Percentiles rank a stretch among this genome's conserved stretches.
phyloP scores from a whole-genome alignment of 306 rosid species.

The Pterocarpus santalinus region DNA sequence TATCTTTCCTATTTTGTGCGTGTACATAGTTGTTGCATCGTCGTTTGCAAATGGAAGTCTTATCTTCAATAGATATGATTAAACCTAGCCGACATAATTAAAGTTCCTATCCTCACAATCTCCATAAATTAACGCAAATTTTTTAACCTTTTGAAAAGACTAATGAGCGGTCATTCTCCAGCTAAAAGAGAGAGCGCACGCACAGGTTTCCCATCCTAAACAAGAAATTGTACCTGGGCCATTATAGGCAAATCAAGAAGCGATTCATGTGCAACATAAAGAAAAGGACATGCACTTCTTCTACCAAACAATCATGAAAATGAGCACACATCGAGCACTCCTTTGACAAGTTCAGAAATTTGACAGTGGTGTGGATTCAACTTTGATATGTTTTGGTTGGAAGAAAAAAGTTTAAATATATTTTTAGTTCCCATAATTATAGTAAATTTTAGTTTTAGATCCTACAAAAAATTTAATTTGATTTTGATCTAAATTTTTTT shows the following conservation, averaged over 20 bases:
- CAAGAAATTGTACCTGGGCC: slow-evolving; percentile 20
- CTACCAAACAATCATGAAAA: slow-evolving; percentile 1
- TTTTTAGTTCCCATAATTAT: no score
- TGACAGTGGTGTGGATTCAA: not conserved
- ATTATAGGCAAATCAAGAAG: not conserved
- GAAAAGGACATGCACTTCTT: slow-evolving; percentile 31
- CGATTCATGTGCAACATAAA: not conserved
- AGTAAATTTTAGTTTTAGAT: no score
- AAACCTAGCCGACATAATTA: not conserved
- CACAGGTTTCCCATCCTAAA: not conserved
- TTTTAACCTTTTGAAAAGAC: not conserved
- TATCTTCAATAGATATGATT: slow-evolving; percentile 12
- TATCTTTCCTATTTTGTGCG: not conserved
- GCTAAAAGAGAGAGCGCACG: not conserved
- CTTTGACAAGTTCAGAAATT: not conserved
- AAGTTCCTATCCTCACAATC: not conserved
- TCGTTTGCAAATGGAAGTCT: not conserved
- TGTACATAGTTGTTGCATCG: slow-evolving; percentile 24
- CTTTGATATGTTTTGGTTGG: not conserved
- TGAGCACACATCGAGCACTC: not conserved
- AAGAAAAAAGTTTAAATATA: not conserved
- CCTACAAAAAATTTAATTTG: no score
- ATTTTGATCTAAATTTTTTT: no score
- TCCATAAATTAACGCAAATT: not conserved
- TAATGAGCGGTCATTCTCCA: no score